Conservation (phyloP, 495 filamentous ascomycete genomes). For the Penicillium alfredii region DNA sequence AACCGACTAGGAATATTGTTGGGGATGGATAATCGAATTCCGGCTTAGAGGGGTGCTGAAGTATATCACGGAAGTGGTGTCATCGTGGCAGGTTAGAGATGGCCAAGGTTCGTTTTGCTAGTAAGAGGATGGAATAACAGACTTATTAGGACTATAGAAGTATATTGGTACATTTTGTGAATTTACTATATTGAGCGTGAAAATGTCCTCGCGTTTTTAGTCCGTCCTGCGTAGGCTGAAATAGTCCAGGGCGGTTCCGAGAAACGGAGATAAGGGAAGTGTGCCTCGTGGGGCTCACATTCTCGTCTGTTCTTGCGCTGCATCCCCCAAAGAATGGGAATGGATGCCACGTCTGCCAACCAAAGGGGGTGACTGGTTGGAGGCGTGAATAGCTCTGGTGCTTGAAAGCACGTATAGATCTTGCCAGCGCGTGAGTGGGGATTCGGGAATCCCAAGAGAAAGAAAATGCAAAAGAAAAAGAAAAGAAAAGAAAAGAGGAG, state of each 20-base stretch:
- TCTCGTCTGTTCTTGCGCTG: conserved; percentile 40
- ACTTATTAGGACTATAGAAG: conserved; percentile 1
- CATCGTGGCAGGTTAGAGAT: no score
- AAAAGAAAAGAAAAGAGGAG: conserved; percentile 8
- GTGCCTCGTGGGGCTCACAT: conserved; percentile 37
- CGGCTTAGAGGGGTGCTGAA: conserved; percentile 36
- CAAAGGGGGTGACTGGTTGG: conserved; percentile 23
- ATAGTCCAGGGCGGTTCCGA: conserved; percentile 40
- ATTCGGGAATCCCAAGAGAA: no score
- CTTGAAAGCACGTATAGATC: conserved; percentile 37
- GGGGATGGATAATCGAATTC: conserved; percentile 43
- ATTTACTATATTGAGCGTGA: not conserved
- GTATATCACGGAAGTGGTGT: conserved; percentile 45
- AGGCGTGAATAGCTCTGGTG: conserved; percentile 37
- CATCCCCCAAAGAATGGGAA: conserved; percentile 12
- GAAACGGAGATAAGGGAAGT: conserved; percentile 44
- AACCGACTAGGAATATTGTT: conserved; percentile 31
- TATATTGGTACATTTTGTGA: conserved; percentile 2
- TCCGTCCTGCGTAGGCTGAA: conserved; percentile 46
- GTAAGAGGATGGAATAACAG: not conserved
- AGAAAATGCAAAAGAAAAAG: conserved; percentile 3
- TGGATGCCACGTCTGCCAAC: conserved; percentile 23
- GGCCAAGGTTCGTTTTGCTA: no score
- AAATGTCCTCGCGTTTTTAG: conserved; percentile 49
- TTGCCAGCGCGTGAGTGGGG: conserved; percentile 16